Evolutionary conservation across 139 green algal species (phyloP).

Genomic region (Chlorella sp.): DNA sequence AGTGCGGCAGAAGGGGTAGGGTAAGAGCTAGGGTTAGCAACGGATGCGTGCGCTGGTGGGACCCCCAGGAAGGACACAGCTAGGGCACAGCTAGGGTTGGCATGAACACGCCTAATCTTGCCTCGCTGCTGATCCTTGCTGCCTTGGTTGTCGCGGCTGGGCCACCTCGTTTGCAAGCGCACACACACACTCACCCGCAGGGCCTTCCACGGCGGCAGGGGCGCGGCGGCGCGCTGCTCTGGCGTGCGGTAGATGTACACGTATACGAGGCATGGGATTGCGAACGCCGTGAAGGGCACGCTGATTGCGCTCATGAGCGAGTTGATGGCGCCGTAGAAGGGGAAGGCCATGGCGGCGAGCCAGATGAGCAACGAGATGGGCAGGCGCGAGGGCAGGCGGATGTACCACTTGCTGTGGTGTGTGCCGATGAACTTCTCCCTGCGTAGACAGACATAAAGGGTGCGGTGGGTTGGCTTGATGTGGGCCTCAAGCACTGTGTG

Average conservation of each 20-base stretch:
- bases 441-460: not conserved
- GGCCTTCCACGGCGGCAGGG: not conserved
- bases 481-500: too few relatives aligned
- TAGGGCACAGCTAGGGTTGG: too few relatives aligned
- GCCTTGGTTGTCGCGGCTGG: too few relatives aligned
- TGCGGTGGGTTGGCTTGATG: too few relatives aligned
- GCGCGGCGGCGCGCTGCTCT: not conserved
- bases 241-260: conserved; percentile 12
- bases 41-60: too few relatives aligned
- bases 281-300: conserved; percentile 20
- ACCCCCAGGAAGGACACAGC: too few relatives aligned
- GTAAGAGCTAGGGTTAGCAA: too few relatives aligned
- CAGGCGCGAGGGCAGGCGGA: conserved; percentile 20
- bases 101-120: too few relatives aligned
- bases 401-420: conserved; percentile 19
- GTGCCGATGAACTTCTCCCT: conserved; percentile 15
- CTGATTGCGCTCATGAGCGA: conserved; percentile 12
- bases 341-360: conserved; percentile 14
- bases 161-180: too few relatives aligned
- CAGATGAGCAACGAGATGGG: conserved; percentile 20
- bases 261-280: conserved; percentile 11
- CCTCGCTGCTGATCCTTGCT: too few relatives aligned
- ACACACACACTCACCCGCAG: conserved; percentile 4
- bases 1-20: too few relatives aligned
- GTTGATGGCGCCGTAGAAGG: conserved; percentile 12